Base-by-base conservation (phyloP, 306 rosid genomes). In the Vigna reflexopilosa region DNA sequence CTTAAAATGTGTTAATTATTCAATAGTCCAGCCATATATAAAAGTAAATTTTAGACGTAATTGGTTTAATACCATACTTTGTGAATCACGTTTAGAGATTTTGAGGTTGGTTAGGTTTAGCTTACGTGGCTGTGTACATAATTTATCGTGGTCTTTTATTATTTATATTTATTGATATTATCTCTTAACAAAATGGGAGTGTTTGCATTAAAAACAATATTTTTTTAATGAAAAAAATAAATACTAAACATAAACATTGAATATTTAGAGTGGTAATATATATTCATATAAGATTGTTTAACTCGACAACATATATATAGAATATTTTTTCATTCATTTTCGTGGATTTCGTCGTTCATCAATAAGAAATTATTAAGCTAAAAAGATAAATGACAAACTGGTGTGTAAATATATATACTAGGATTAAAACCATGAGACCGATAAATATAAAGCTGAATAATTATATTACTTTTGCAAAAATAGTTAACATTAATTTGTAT, bases 21-120 rank as follows among this genome's bases (percentile, higher is more conserved):
- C 12, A 28, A 49, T 47, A 22, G 55, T 10, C 32, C 32, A 28
- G 32, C n/a, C 52, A 10, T 19, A 64, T 24, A 45, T 11, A n/a
- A 28, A 28, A 20, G n/a, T 9, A 42, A 67, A 19, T 44, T 67
- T 44, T 67, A 42, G 12, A 67, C 1, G 3, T 20, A 13, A 6
- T 28, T 28, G 32, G 38, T 67, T 67, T 5, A 13, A 67, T 65
- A 20, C 26, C 40, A 14, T 20, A 4, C 55, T 13, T 13, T 68
- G 24, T 24, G 58, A 69, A 69, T 48, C 58, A 48, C 73, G 58
- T 48, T 16, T 47, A 24, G 49, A 8, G 58, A 69, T 26, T 48
- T 69, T 26, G 73, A 48, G 17, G 55, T 14, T 45, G 6, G 40
- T 22, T 67, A 45, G 38, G 73, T 38, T 64, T 9, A 64, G 30